A percentile compares a stretch with the other conserved stretches of the same genome.
phyloP scores from a whole-genome alignment of 495 filamentous ascomycete genomes.

The Friedmanniomyces simplex region DNA sequence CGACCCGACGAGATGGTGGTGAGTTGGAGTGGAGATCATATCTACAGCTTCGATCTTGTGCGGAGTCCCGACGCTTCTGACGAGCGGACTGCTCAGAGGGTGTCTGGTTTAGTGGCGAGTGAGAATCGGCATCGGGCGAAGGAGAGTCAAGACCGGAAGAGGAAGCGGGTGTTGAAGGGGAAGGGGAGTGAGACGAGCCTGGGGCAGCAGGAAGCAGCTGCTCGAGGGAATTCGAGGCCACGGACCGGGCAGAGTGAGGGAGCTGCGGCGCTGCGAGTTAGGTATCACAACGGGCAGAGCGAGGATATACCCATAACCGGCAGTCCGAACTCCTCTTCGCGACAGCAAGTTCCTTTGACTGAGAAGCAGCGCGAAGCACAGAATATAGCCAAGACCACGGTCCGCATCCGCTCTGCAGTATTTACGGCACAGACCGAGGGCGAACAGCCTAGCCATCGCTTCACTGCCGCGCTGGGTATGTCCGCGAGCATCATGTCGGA shows the following conservation, averaged over 20 bases:
- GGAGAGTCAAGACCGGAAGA: slow-evolving; percentile 41
- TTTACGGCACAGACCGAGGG: slow-evolving; percentile 33
- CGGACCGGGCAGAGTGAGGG: slow-evolving; percentile 25
- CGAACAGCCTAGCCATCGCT: slow-evolving; percentile 28
- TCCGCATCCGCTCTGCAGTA: slow-evolving; percentile 47
- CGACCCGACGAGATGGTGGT: slow-evolving; percentile 65
- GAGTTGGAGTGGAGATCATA: slow-evolving; percentile 66
- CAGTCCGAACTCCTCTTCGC: slow-evolving; percentile 1
- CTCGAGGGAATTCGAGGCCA: slow-evolving; percentile 34
- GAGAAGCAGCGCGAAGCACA: slow-evolving; percentile 43
- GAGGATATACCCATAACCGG: slow-evolving; percentile 41
- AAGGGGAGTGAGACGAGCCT: slow-evolving; percentile 2
- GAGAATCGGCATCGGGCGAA: slow-evolving; percentile 19
- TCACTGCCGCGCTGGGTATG: slow-evolving; percentile 39
- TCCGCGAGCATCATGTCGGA: slow-evolving; percentile 41
- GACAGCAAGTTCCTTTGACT: slow-evolving; percentile 12
- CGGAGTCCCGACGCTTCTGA: slow-evolving; percentile 49
- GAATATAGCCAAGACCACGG: slow-evolving; percentile 45
- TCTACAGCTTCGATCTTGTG: slow-evolving; percentile 64
- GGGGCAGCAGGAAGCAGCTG: slow-evolving; percentile 30
- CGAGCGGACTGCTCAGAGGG: not conserved
- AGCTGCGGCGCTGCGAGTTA: slow-evolving; percentile 42
- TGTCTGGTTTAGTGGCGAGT: not conserved
- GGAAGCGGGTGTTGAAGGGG: slow-evolving; percentile 40
- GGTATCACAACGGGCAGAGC: slow-evolving; percentile 54